phyloP scores from a whole-genome alignment of 495 filamentous ascomycete species.

The Neurospora pannonica region DNA sequence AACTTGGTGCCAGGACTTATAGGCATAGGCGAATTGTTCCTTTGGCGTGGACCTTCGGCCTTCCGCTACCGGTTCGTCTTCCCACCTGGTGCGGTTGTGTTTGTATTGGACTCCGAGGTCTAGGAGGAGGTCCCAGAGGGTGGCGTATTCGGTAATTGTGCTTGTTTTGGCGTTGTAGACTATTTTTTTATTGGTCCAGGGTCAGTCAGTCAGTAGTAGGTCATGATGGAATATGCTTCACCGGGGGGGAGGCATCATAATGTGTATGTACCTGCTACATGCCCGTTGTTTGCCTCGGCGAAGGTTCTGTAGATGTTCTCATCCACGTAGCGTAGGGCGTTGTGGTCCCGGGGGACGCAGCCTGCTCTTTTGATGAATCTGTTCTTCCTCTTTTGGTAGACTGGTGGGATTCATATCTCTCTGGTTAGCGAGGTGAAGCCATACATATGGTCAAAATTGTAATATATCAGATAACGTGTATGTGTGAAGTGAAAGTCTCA shows the following conservation, averaged over 20 bases:
- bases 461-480: neutral
- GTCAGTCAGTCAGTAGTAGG: too few relatives aligned
- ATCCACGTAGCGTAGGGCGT: constrained; percentile 4
- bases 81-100: neutral
- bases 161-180: constrained; percentile 12
- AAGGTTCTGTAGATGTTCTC: constrained; percentile 2
- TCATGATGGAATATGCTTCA: too few relatives aligned
- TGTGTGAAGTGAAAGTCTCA: neutral
- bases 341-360: constrained; percentile 5
- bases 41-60: neutral
- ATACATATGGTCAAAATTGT: neutral
- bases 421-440: neutral
- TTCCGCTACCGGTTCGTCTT: neutral
- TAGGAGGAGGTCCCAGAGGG: constrained; percentile 6
- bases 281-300: constrained; percentile 19
- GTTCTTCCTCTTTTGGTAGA: neutral
- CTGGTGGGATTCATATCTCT: neutral
- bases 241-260: too few relatives aligned
- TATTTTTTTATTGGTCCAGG: too few relatives aligned
- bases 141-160: constrained; percentile 18
- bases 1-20: too few relatives aligned
- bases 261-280: constrained; percentile 8
- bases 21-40: neutral
- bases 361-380: constrained; percentile 4
- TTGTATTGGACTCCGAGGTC: neutral